Evolutionary conservation across 805 yeast genomes (phyloP), one percentile per base, ranked within the genome.

Genomic region (Maudiozyma turicensis): DNA sequence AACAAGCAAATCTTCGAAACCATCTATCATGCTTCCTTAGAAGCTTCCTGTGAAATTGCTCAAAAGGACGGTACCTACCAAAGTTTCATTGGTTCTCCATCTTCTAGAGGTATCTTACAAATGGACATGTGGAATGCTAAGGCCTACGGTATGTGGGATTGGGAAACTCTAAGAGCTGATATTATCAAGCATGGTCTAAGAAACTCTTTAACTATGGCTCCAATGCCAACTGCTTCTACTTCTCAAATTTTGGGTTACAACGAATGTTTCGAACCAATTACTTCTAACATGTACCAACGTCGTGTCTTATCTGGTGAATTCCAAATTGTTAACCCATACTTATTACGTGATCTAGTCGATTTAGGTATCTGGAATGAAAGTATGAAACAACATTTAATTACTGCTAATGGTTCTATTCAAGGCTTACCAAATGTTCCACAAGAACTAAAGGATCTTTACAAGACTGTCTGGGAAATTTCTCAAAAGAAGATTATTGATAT

Each of bases 191-290:
- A 79, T 59, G 98, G 98, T 44, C 59, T 91, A 40, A 74, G 97
- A 61, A 91, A 91, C 72, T 91, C 97, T 5, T 70, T 91, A 49
- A 66, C 90, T 14, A 86, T 90, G 34, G 97, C 95, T 1, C 93
- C 96, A 47, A 91, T 91, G 98, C 98, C 98, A 42, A 91, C 98
- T 14, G 98, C 98, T 1, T 88, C 97, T 1, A 91, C 98, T 1
- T 91, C 98, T 3, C 97, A 89, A 71, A 90, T 91, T 46, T 73
- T 91, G 47, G 98, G 97, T 39, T 87, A 78, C 72, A 90, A 82
- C 58, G 98, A 91, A 71, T 90, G 97, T 69, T 91, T 91, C 66
- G 99, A 91, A 68, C 98, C 99, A 10, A 81, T 82, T 65, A 90
- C 99, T 7, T 88, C 96, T 20, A 91, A 91, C 69, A 81, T 91